Base-by-base conservation (phyloP, 2,329 filamentous ascomycete species). In the Aspergillus fumigatiaffinis region DNA sequence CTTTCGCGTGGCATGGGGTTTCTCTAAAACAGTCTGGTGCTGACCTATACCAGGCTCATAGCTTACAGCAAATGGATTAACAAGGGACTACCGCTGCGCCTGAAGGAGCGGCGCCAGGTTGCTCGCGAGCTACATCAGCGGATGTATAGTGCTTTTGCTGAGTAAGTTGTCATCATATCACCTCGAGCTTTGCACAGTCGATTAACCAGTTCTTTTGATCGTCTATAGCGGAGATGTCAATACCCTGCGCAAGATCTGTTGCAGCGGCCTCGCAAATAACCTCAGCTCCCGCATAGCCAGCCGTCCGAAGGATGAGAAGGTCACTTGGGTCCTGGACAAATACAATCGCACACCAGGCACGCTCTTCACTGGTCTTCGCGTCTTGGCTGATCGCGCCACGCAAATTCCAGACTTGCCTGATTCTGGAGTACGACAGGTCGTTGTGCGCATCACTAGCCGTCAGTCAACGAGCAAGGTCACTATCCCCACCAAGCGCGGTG, bases 71-170 rank as follows among this genome's bases (percentile, higher is more conserved):
- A 73, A 64, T 70, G 63, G 52, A 52, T 68, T 28, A 68, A 68
- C 56, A 71, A 64, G 48, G 65, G 64, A 12, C 56, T 71, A 26
- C 73, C 75, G 26, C 64, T 78, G 20, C 61, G 70, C n/a, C 54
- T 75, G 25, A 61, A 60, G 23, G 65, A 73, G 46, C 68, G 77
- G 42, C 72, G 75, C 20, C 53, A 62, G 9, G 68, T 76, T 42
- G 77, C 74, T 10, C 67, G 68, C 44, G 61, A 71, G 8, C 68
- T 82, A n/a, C 79, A 82, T 57, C 58, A 70, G 49, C 59, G 67
- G 26, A 78, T 82, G 75, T 82, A 81, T 65, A 72, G 64, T 25
- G 71, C 76, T 23, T 79, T 82, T 60, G 79, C 80, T 25, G 63
- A 60, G 65, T 80, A 76, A 63, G 72, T 69, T 67, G 32, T 7